These are phyloP conservation scores for Hirsutella rhossiliensis DNA, from an alignment of 2,329 filamentous ascomycete genomes.

Conservation along the genomic window DNA sequence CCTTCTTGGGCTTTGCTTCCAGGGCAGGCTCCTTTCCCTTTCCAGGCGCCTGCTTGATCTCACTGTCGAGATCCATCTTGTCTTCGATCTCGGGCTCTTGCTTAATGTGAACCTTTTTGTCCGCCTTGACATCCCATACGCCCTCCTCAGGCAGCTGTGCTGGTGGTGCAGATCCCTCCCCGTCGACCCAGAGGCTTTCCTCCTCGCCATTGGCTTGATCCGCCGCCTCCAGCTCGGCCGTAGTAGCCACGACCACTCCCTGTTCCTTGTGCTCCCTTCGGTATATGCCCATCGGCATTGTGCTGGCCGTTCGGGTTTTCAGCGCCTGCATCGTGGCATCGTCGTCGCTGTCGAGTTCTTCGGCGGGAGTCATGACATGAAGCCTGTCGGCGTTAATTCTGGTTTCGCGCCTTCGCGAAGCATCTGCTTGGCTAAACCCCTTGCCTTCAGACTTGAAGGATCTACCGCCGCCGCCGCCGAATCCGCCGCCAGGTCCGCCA, in stretches of 20 bases:
- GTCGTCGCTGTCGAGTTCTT: constrained; percentile 33
- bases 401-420: constrained; percentile 22
- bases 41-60: constrained; percentile 9
- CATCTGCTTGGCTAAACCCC: constrained; percentile 24
- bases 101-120: constrained; percentile 27
- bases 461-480: constrained; percentile 14
- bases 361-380: constrained; percentile 28
- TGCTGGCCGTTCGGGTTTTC: constrained; percentile 15
- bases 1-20: constrained; percentile 11
- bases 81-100: constrained; percentile 30
- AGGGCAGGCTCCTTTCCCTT: constrained; percentile 11
- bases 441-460: constrained; percentile 22
- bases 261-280: constrained; percentile 41
- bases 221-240: constrained; percentile 44
- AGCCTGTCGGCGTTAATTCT: constrained; percentile 47
- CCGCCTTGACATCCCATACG: constrained; percentile 31
- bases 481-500: constrained; percentile 13
- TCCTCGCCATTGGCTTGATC: constrained; percentile 33
- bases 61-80: constrained; percentile 27
- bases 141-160: constrained; percentile 23
- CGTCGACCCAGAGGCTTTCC: constrained; percentile 33
- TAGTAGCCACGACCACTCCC: constrained; percentile 40
- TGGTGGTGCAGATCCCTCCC: constrained; percentile 13
- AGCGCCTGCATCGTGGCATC: constrained; percentile 27
- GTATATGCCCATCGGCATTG: constrained; percentile 44